Conservation (phyloP, 2,329 filamentous ascomycete species). For the Fusarium sp. region DNA sequence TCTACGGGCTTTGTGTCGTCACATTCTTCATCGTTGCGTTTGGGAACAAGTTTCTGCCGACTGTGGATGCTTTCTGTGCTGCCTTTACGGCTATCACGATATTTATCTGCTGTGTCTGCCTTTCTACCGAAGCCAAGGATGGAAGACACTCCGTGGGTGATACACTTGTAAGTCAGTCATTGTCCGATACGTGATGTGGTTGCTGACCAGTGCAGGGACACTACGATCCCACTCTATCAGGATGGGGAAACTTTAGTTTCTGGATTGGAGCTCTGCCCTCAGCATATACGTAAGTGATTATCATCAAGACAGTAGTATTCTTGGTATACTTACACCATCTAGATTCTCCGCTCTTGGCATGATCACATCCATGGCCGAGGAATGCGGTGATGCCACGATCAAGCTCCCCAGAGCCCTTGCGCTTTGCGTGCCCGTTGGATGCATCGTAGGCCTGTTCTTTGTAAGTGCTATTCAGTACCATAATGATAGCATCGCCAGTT, state of each 20-base stretch:
- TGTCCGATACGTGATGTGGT: rapidly evolving
- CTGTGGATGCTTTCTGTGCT: slow-evolving; percentile 78
- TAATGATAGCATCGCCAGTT: slow-evolving; percentile 56
- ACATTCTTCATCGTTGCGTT: slow-evolving; percentile 76
- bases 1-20: slow-evolving; percentile 71
- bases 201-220: slow-evolving; percentile 60
- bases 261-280: slow-evolving; percentile 62
- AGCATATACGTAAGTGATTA: slow-evolving; percentile 47
- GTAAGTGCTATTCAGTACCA: slow-evolving; percentile 58
- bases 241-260: slow-evolving; percentile 74
- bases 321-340: neutral
- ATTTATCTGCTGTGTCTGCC: slow-evolving; percentile 63
- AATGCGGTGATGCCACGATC: slow-evolving; percentile 68
- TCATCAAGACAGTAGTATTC: rapidly evolving
- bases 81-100: slow-evolving; percentile 75
- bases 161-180: slow-evolving; percentile 31
- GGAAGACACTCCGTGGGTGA: slow-evolving; percentile 66
- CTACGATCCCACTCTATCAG: slow-evolving; percentile 74
- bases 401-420: slow-evolving; percentile 75
- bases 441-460: slow-evolving; percentile 70
- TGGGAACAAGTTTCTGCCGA: slow-evolving; percentile 65
- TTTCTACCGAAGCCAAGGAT: slow-evolving; percentile 70
- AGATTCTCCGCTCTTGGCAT: slow-evolving; percentile 61
- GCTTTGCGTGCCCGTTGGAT: slow-evolving; percentile 71
- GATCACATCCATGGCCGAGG: slow-evolving; percentile 65